Evolutionary conservation across 306 rosid species (phyloP).

Genomic region (Rosa chinensis): DNA sequence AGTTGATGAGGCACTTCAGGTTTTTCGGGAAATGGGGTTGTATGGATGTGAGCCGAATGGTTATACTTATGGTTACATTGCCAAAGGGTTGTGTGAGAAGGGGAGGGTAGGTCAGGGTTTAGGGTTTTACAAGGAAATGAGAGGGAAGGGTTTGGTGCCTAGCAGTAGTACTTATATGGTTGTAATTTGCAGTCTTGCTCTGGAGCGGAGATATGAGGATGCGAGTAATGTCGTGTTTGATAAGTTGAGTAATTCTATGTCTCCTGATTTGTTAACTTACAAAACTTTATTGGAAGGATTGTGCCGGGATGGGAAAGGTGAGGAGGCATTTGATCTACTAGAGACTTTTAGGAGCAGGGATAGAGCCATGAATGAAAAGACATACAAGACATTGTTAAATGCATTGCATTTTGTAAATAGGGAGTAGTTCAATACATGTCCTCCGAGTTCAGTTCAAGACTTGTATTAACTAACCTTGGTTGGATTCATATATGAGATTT

Average conservation of each 20-base stretch:
- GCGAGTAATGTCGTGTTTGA: constrained; percentile 64
- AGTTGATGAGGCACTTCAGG: constrained; percentile 74
- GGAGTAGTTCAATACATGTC: constrained; percentile 8
- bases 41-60: constrained; percentile 83
- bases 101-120: constrained; percentile 79
- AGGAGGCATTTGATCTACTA: constrained; percentile 61
- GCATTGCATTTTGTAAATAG: constrained; percentile 45
- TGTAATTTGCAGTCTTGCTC: constrained; percentile 62
- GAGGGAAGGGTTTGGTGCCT: constrained; percentile 52
- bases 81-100: constrained; percentile 88
- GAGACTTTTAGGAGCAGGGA: constrained; percentile 74
- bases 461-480: constrained; percentile 11
- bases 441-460: not conserved
- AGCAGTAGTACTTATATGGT: constrained; percentile 62
- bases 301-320: constrained; percentile 65
- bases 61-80: constrained; percentile 67
- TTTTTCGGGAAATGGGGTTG: constrained; percentile 80
- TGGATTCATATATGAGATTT: not conserved
- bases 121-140: constrained; percentile 75
- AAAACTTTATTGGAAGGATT: constrained; percentile 74
- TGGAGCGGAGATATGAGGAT: constrained; percentile 66
- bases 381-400: constrained; percentile 56
- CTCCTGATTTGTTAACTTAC: constrained; percentile 81
- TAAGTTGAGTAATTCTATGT: constrained; percentile 64
- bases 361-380: constrained; percentile 43